Conservation (phyloP, 73 alveolate species). For the Urostyla sp. region DNA sequence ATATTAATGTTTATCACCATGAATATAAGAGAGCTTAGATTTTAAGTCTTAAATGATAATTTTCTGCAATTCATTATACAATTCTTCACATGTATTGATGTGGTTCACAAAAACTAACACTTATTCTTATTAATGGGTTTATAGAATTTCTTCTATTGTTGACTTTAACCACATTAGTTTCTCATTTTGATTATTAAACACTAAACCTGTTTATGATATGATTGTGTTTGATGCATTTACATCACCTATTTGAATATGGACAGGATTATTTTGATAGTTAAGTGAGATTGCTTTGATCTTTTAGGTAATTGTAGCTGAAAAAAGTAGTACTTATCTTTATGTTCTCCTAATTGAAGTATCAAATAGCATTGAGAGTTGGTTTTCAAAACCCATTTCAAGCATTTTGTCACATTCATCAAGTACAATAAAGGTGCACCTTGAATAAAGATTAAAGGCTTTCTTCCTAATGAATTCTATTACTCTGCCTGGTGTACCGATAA, state of each 20-base stretch:
- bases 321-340: slow-evolving; percentile 81
- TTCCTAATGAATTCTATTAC: slow-evolving; percentile 88
- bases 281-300: slow-evolving; percentile 69
- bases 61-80: slow-evolving; percentile 24
- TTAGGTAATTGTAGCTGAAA: slow-evolving; percentile 84
- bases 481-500: slow-evolving; percentile 96
- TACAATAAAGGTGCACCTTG: slow-evolving; percentile 84
- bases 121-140: slow-evolving; percentile 76
- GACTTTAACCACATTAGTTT: slow-evolving; percentile 78
- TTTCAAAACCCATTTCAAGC: slow-evolving; percentile 95
- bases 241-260: slow-evolving; percentile 77
- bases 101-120: slow-evolving; percentile 86
- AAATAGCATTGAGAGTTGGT: slow-evolving; percentile 84
- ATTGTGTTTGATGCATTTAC: slow-evolving; percentile 78
- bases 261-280: slow-evolving; percentile 68
- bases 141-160: slow-evolving; percentile 55
- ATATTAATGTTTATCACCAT: slow-evolving; percentile 76
- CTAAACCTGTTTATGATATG: slow-evolving; percentile 77
- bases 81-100: slow-evolving; percentile 43
- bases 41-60: neutral
- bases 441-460: slow-evolving; percentile 75
- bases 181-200: slow-evolving; percentile 73
- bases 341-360: slow-evolving; percentile 69
- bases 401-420: slow-evolving; percentile 96
- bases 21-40: slow-evolving; percentile 65